Base-by-base conservation (phyloP, 345 rosid genomes). In the Corchorus capsularis region DNA sequence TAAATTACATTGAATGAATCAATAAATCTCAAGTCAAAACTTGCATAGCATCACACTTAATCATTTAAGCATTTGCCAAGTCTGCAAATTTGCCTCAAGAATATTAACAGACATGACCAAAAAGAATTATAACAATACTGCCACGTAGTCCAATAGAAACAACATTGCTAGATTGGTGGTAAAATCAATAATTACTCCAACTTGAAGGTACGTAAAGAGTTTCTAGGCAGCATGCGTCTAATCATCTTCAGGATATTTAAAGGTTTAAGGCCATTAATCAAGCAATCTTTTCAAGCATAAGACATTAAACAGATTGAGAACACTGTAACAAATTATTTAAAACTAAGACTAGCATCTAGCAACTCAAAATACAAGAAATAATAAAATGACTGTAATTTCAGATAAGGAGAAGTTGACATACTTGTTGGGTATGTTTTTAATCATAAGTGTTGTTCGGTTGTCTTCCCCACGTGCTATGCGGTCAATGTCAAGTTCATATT, bases 351-450 rank as follows among this genome's bases (percentile, higher is more conserved):
- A 15, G 5, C 27, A 27, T 27, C 27, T 27, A 35, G 53, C 17
- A 53, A 17, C 45, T 52, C 45, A 52, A 47, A 20, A 69, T 56
- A 50, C 43, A 52, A 34, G 9, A 69, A 69, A 53, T 10, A 35
- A 57, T 6, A 20, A 73, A 55, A 60, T 45, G 22, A 72, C 66
- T 34, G 19, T 37, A 64, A 16, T 63, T 22, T 66, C 43, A 54
- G 69, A 67, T 35, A 55, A 71, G 61, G 27, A 66, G 59, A 13
- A 75, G 37, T 52, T 73, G 72, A 75, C 89, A 55, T 90, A 93
- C 98, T 95, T 95, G 87, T 95, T 95, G 63, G 99, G 99, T 81
- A 96, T 93, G 75, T 96, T 96, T 84, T 93, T 96, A 80, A 96
- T 89, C 99, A 96, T 93, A 82, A 96, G 89, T 4, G 99, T 96